A percentile compares a stretch with the other conserved stretches of the same genome.
Conservation (phyloP, 1,139 yeast species). For the Saccharomyces pastorianus region DNA sequence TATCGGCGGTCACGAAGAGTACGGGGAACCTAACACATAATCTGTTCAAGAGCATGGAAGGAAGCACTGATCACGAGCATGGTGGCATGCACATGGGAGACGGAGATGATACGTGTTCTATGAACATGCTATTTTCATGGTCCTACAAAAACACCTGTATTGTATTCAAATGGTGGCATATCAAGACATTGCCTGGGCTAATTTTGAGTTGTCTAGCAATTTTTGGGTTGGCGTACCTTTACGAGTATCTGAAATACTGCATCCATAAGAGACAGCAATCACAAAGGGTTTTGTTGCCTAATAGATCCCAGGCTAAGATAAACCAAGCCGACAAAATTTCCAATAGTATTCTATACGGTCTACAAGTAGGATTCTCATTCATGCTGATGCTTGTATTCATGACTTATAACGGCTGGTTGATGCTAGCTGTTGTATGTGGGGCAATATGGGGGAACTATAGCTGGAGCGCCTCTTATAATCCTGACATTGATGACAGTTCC, state of each 20-base stretch:
- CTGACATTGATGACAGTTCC: conserved; percentile 7
- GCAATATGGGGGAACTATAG: conserved; percentile 57
- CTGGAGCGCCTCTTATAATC: conserved; percentile 35
- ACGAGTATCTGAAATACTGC: conserved; percentile 47
- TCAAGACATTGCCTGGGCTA: conserved; percentile 45
- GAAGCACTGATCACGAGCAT: conserved; percentile 6
- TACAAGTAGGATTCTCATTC: conserved; percentile 74
- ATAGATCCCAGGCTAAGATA: neutral
- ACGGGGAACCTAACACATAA: too few relatives aligned
- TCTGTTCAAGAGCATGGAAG: neutral
- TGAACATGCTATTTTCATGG: conserved; percentile 83
- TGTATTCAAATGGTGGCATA: conserved; percentile 74
- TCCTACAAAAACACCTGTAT: conserved; percentile 65
- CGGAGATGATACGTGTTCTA: conserved; percentile 40
- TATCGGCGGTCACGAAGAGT: neutral
- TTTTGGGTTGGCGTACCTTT: conserved; percentile 45
- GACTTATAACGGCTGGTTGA: conserved; percentile 81
- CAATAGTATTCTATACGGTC: conserved; percentile 48
- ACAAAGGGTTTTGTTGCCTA: neutral
- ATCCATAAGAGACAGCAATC: conserved; percentile 21
- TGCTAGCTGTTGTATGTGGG: conserved; percentile 64
- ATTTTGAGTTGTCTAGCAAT: conserved; percentile 46
- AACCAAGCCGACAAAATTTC: conserved; percentile 24
- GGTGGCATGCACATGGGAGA: conserved; percentile 23
- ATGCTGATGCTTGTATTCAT: conserved; percentile 72